Percentiles rank a stretch among this genome's conserved stretches.
phyloP scores from a whole-genome alignment of 257 asterid species.

The Solanum acaule region DNA sequence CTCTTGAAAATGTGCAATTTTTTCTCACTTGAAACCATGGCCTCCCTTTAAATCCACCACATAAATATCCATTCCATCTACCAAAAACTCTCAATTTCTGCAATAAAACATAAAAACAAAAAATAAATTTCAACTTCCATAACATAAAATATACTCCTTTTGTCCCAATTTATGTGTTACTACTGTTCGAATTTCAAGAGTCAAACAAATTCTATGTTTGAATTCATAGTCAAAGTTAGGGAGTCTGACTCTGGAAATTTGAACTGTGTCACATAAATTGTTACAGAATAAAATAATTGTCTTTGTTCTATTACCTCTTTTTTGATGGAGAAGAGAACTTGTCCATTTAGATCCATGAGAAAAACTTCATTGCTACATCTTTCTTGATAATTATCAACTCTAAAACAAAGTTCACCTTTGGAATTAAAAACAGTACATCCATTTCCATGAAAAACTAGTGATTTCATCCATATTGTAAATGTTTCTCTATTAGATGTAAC shows the following conservation, averaged over 20 bases:
- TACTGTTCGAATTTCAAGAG: not conserved
- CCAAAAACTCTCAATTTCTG: slow-evolving; percentile 39
- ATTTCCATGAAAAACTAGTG: slow-evolving; percentile 65
- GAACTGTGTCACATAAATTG: not conserved
- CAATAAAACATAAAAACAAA: not conserved
- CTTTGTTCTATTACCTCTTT: slow-evolving; percentile 32
- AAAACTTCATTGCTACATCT: slow-evolving; percentile 39
- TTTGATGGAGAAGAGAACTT: slow-evolving; percentile 51
- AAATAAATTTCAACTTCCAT: not conserved
- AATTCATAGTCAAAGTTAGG: too few relatives aligned
- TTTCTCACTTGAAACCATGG: slow-evolving; percentile 51
- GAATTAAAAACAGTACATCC: slow-evolving; percentile 74
- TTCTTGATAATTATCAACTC: slow-evolving; percentile 72
- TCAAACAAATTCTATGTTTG: not conserved
- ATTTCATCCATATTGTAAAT: slow-evolving; percentile 79
- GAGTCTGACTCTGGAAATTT: not conserved
- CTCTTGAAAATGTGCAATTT: slow-evolving; percentile 16
- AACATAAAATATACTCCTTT: not conserved
- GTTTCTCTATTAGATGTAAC: slow-evolving; percentile 31
- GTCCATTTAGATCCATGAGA: slow-evolving; percentile 64
- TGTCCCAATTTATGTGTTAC: not conserved
- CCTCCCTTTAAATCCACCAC: slow-evolving; percentile 22
- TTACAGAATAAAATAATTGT: not conserved
- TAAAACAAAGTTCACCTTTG: slow-evolving; percentile 49
- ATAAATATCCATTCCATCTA: slow-evolving; percentile 44